These are phyloP conservation scores for Thermothelomyces thermophilus DNA, from an alignment of 2,329 filamentous ascomycete species.

Conservation along the genomic window DNA sequence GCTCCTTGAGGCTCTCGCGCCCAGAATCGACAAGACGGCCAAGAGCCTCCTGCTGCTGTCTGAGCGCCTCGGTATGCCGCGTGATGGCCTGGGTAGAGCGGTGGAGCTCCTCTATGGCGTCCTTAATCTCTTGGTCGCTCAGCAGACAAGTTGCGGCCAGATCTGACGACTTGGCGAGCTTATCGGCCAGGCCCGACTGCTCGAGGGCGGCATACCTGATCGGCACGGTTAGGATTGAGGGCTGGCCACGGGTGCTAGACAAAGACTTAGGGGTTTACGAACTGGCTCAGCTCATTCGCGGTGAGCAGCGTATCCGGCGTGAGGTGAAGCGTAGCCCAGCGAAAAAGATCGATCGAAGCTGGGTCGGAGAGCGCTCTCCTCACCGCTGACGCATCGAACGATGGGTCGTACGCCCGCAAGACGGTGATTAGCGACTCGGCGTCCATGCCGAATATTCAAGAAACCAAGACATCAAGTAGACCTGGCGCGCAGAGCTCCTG, in stretches of 20 bases:
- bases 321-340: slow-evolving; percentile 46
- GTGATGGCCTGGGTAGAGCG: slow-evolving; percentile 58
- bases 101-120: slow-evolving; percentile 57
- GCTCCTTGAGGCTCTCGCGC: slow-evolving; percentile 30
- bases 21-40: slow-evolving; percentile 43
- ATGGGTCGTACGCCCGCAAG: slow-evolving; percentile 29
- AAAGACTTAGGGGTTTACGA: slow-evolving; percentile 21
- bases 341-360: slow-evolving; percentile 31
- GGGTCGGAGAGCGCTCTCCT: slow-evolving; percentile 15
- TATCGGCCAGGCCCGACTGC: slow-evolving; percentile 42
- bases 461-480: background rate
- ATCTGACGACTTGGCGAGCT: slow-evolving; percentile 40
- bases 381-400: slow-evolving; percentile 30
- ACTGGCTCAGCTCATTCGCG: slow-evolving; percentile 49
- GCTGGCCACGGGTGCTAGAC: background rate
- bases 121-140: slow-evolving; percentile 52
- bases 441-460: slow-evolving; percentile 19
- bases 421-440: slow-evolving; percentile 28
- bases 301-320: slow-evolving; percentile 46
- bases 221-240: slow-evolving; percentile 14
- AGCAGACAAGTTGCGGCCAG: slow-evolving; percentile 44
- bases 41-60: slow-evolving; percentile 56
- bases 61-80: slow-evolving; percentile 55
- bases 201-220: slow-evolving; percentile 45
- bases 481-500: background rate